Conservation (phyloP, 1,139 yeast species). For the Saccharomyces hybrid region DNA sequence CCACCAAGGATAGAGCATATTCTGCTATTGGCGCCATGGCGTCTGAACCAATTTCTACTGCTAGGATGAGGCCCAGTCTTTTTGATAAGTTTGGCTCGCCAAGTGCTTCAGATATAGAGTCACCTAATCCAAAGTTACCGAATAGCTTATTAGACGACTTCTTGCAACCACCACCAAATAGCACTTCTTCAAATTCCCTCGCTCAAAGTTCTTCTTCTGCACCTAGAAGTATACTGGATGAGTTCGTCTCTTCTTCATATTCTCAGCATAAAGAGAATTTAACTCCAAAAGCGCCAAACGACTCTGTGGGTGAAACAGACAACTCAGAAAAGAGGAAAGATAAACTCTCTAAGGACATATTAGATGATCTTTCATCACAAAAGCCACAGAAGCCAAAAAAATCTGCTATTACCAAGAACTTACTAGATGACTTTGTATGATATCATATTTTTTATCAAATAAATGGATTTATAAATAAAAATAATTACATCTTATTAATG, state of each 20-base stretch:
- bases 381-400: not conserved
- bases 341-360: not conserved
- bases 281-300: not conserved
- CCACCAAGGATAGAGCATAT: constrained; percentile 3
- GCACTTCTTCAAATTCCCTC: not conserved
- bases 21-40: constrained; percentile 11
- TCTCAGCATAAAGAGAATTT: not conserved
- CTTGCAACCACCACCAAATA: not conserved
- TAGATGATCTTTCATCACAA: not conserved
- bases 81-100: constrained; percentile 22
- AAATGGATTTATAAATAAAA: not conserved
- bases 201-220: constrained; percentile 4
- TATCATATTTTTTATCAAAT: not conserved
- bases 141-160: constrained; percentile 8
- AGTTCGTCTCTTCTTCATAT: constrained; percentile 2
- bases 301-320: not conserved
- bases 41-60: constrained; percentile 18
- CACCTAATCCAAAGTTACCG: not conserved
- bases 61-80: constrained; percentile 22
- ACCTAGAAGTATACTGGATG: constrained; percentile 8
- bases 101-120: not conserved
- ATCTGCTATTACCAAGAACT: constrained; percentile 4
- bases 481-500: not conserved
- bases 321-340: not conserved
- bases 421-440: constrained; percentile 7